A percentile compares a stretch with the other conserved stretches of the same genome.
These are phyloP conservation scores for Bimuria novae-zelandiae DNA, from an alignment of 2,329 filamentous ascomycete genomes.

Conservation along the genomic window DNA sequence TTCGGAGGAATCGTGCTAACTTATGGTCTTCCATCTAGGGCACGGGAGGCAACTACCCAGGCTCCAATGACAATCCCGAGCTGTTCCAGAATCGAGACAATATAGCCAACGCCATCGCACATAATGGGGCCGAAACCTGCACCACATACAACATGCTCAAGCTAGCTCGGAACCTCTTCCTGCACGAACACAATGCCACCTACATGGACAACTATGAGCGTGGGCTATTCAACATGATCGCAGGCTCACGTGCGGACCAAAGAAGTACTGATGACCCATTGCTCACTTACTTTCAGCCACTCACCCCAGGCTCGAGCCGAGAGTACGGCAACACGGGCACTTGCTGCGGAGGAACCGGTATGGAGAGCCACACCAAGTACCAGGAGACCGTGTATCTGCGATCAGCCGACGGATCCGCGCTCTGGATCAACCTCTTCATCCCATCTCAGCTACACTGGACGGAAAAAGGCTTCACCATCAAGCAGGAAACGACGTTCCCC, in stretches of 20 bases:
- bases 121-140: conserved; percentile 19
- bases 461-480: conserved; percentile 10
- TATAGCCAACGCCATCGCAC: conserved; percentile 82
- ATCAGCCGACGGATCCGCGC: conserved; percentile 13
- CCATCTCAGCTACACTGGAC: conserved; percentile 15
- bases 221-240: conserved; percentile 21
- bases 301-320: conserved; percentile 13
- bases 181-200: conserved; percentile 19
- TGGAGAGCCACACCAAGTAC: conserved; percentile 22
- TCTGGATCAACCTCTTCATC: conserved; percentile 18
- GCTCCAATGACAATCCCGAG: conserved; percentile 66
- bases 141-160: conserved; percentile 23
- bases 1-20: not conserved
- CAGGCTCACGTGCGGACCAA: conserved; percentile 16
- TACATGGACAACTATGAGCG: conserved; percentile 23
- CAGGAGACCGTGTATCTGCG: conserved; percentile 20
- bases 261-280: conserved; percentile 11
- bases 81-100: conserved; percentile 76
- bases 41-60: conserved; percentile 41
- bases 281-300: conserved; percentile 20
- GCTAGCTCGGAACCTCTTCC: conserved; percentile 15
- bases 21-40: not conserved
- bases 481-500: conserved; percentile 17
- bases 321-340: conserved; percentile 21
- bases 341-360: conserved; percentile 19